A percentile compares a stretch with the other conserved stretches of the same genome.
phyloP scores from a whole-genome alignment of 805 yeast genomes.

The Yamadazyma tumulicola region DNA sequence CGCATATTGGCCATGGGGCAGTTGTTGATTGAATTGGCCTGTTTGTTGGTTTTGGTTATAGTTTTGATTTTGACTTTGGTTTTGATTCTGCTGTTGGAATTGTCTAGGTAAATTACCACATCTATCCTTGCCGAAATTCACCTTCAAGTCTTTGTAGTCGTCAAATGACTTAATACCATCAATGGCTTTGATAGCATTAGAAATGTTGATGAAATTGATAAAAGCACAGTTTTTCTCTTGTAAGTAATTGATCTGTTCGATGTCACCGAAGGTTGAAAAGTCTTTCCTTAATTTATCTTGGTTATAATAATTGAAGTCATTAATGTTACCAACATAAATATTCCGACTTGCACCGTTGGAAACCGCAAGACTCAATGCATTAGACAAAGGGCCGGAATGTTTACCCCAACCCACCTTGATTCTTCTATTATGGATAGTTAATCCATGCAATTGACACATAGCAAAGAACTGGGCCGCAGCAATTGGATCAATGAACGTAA shows the following conservation, averaged over 20 bases:
- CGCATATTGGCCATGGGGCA: too few species aligned
- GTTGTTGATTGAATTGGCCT: too few species aligned
- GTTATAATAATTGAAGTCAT: slow-evolving; percentile 46
- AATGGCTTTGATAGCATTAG: slow-evolving; percentile 87
- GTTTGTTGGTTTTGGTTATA: slow-evolving; percentile 1
- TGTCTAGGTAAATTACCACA: slow-evolving; percentile 93
- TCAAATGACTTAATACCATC: slow-evolving; percentile 81
- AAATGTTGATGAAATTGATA: slow-evolving; percentile 86
- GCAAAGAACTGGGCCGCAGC: slow-evolving; percentile 98
- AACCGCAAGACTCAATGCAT: slow-evolving; percentile 83
- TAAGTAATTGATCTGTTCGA: slow-evolving; percentile 89
- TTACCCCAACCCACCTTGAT: slow-evolving; percentile 98
- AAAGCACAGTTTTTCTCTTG: slow-evolving; percentile 86
- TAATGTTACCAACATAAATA: slow-evolving; percentile 76
- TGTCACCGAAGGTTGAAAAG: slow-evolving; percentile 83
- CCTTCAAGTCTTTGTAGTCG: slow-evolving; percentile 63
- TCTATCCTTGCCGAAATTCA: slow-evolving; percentile 91
- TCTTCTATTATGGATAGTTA: slow-evolving; percentile 79
- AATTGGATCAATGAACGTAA: slow-evolving; percentile 92
- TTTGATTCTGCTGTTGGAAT: slow-evolving; percentile 37
- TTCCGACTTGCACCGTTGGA: slow-evolving; percentile 93
- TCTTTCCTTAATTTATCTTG: slow-evolving; percentile 64
- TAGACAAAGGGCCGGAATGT: slow-evolving; percentile 88
- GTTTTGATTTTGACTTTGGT: slow-evolving; percentile 4
- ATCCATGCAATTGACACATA: slow-evolving; percentile 85